Evolutionary conservation across 768 basidiomycete genomes (phyloP).

Genomic region (Pleurotus pulmonarius): DNA sequence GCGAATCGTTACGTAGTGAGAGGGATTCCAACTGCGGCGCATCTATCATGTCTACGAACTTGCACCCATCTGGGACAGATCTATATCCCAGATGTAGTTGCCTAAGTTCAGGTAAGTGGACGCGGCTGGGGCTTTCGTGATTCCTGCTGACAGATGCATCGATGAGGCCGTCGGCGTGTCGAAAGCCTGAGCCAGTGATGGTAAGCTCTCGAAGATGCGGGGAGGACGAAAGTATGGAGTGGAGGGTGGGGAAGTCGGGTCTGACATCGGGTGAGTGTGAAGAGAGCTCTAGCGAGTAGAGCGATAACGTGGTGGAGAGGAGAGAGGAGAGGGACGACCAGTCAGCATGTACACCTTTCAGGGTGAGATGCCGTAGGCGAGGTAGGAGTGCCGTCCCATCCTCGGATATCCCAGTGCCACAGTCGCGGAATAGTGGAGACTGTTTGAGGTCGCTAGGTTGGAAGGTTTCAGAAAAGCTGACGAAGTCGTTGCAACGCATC

Average conservation of each 20-base stretch:
- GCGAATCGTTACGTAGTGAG: constrained; percentile 40
- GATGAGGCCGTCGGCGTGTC: constrained; percentile 14
- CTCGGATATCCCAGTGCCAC: constrained; percentile 14
- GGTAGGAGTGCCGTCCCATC: constrained; percentile 28
- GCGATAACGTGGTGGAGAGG: constrained; percentile 16
- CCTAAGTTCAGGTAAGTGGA: constrained; percentile 27
- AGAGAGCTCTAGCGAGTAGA: constrained; percentile 42
- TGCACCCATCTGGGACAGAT: constrained; percentile 30
- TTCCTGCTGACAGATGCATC: not conserved
- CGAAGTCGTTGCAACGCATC: constrained; percentile 59
- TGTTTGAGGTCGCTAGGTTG: constrained; percentile 34
- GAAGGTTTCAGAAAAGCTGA: constrained; percentile 41
- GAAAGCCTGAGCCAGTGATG: constrained; percentile 43
- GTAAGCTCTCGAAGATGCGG: constrained; percentile 38
- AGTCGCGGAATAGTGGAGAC: constrained; percentile 28
- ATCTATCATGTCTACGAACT: constrained; percentile 35
- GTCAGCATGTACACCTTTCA: constrained; percentile 56
- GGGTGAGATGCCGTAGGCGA: constrained; percentile 41
- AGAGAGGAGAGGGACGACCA: constrained; percentile 41
- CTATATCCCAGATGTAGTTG: constrained; percentile 43
- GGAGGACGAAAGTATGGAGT: constrained; percentile 35
- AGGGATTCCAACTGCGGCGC: constrained; percentile 35
- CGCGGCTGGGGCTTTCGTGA: constrained; percentile 9
- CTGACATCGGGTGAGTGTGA: constrained; percentile 53
- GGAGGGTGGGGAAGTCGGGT: constrained; percentile 43